Evolutionary conservation across 2,329 filamentous ascomycete species (phyloP), one percentile per base, ranked within the genome.

Genomic region (Fusarium mexicanum): DNA sequence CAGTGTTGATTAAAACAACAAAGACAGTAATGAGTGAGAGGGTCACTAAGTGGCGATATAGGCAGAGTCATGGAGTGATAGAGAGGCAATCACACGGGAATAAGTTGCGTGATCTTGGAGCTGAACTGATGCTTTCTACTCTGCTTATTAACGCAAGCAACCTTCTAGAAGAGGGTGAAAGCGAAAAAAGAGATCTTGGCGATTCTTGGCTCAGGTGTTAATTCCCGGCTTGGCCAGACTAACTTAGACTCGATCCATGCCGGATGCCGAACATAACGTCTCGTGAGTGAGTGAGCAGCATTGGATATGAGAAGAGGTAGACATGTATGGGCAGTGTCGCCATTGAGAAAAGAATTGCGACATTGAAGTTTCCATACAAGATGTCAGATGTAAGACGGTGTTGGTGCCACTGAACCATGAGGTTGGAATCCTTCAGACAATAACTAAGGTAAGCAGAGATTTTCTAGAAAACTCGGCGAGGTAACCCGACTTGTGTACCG

Each of bases 161-260:
- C 29, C 61, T 65, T 67, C 41, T 22, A 29, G 63, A 65, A 64
- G 16, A 50, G 29, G 41, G 3, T 26, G 26, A 63, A 53, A 37
- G 41, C 55, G 63, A 47, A 22, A 41, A 44, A 41, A 12, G 18
- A 66, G 33, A 68, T 35, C 46, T 68, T 61, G 63, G 63, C 65
- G 59, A 31, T 20, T 24, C 9, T 51, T 48, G 54, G 59, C 46
- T 59, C 48, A 35, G n/a, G 9, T 63, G 41, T 44, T 55, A 55
- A 43, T 51, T 69, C 50, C 58, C 65, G 64, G n/a, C 67, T 66
- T 71, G 68, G 68, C 67, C 46, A 54, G n/a, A 65, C 59, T 48
- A 54, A 41, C 37, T 46, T 33, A 18, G n/a, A 37, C 31, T 53
- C 33, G 60, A 44, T 43, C 33, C 50, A 41, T 33, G 24, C 37